These are phyloP conservation scores for Capsicum chinense DNA, from an alignment of 257 asterid species.

Conservation along the genomic window DNA sequence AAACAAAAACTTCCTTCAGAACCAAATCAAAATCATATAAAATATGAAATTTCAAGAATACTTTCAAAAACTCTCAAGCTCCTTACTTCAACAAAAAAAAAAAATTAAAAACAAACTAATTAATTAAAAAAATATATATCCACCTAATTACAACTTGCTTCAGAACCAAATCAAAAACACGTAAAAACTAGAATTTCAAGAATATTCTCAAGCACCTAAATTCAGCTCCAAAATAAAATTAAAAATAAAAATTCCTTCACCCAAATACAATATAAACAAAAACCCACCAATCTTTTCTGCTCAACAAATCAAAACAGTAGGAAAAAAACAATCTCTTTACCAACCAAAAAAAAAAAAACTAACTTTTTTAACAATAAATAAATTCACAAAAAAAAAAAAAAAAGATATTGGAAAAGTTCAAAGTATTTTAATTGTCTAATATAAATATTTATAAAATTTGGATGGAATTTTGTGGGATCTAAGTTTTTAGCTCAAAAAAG, in stretches of 20 bases:
- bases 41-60: constrained; percentile 14
- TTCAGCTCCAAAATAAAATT: neutral
- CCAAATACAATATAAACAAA: neutral
- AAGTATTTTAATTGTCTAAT: neutral
- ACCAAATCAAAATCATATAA: neutral
- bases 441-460: neutral
- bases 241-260: neutral
- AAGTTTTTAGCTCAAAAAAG: neutral
- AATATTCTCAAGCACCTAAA: neutral
- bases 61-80: neutral
- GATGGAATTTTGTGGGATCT: constrained; percentile 21
- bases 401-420: neutral
- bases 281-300: neutral
- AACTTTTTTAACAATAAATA: neutral
- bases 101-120: too few species aligned
- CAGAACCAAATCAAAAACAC: neutral
- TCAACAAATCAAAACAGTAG: constrained; percentile 32
- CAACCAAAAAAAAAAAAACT: neutral
- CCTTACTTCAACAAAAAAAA: neutral
- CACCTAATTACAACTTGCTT: neutral
- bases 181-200: constrained; percentile 15
- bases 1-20: neutral
- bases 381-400: neutral
- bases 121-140: too few species aligned
- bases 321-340: neutral